Evolutionary conservation across 2,329 filamentous ascomycete genomes (phyloP).

Genomic region (Paraphaeosphaeria sporulosa): DNA sequence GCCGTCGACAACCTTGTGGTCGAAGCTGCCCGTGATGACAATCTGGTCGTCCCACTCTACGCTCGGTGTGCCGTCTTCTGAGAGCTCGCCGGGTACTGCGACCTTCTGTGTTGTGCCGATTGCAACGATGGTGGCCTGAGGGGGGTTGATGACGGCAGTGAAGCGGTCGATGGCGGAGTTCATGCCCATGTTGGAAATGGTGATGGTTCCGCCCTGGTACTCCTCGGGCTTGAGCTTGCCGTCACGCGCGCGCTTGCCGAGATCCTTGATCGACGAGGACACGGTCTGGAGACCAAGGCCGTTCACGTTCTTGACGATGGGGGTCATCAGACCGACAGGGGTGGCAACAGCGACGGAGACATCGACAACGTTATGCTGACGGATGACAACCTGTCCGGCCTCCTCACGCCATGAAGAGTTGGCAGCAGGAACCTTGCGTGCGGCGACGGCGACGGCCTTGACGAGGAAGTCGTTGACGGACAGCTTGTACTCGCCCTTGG

Average conservation of each 20-base stretch:
- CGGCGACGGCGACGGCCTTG: slow-evolving; percentile 90
- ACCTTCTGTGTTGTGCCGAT: slow-evolving; percentile 97
- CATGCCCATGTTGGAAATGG: slow-evolving; percentile 99
- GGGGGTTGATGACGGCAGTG: slow-evolving; percentile 98
- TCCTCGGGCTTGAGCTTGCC: slow-evolving; percentile 99
- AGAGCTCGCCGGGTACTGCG: slow-evolving; percentile 78
- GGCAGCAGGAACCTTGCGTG: slow-evolving; percentile 91
- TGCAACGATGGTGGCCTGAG: slow-evolving; percentile 92
- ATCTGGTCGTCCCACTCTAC: slow-evolving; percentile 98
- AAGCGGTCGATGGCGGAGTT: slow-evolving; percentile 95
- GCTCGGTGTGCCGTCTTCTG: slow-evolving; percentile 75
- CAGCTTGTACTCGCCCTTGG: slow-evolving; percentile 96
- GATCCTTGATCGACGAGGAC: slow-evolving; percentile 89
- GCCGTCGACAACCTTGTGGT: slow-evolving; percentile 98
- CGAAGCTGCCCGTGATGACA: slow-evolving; percentile 91
- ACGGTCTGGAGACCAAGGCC: slow-evolving; percentile 87
- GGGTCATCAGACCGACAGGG: slow-evolving; percentile 92
- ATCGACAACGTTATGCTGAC: slow-evolving; percentile 91
- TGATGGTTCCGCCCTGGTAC: slow-evolving; percentile 98
- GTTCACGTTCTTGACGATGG: slow-evolving; percentile 91
- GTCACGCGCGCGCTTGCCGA: slow-evolving; percentile 93
- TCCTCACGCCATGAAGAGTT: slow-evolving; percentile 92
- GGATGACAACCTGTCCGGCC: slow-evolving; percentile 79
- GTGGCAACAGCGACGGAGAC: slow-evolving; percentile 96
- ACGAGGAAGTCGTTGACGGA: slow-evolving; percentile 99